Conservation (phyloP, 2,329 filamentous ascomycete genomes). For the Pseudocercospora vitis region DNA sequence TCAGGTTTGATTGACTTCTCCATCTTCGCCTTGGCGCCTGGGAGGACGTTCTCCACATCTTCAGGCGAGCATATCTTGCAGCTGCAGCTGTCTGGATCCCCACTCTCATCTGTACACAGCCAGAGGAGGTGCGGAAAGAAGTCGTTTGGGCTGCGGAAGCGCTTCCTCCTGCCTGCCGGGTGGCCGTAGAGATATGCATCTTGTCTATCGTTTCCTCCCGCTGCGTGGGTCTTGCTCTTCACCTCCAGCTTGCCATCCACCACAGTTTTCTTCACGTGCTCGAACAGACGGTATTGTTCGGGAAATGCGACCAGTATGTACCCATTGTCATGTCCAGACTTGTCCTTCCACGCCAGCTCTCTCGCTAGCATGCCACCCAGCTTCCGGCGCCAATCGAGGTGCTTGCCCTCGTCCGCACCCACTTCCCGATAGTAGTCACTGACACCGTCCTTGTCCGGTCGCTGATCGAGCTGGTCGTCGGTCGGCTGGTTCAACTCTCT, state of each 20-base stretch:
- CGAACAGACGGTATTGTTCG: slow-evolving; percentile 58
- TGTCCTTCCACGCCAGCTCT: slow-evolving; percentile 42
- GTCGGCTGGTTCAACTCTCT: slow-evolving; percentile 55
- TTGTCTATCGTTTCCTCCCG: slow-evolving; percentile 55
- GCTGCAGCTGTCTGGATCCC: slow-evolving; percentile 56
- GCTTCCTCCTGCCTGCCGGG: slow-evolving; percentile 56
- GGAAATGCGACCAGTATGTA: slow-evolving; percentile 57
- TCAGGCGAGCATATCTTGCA: slow-evolving; percentile 60
- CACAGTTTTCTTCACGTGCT: slow-evolving; percentile 55
- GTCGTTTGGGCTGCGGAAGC: slow-evolving; percentile 59
- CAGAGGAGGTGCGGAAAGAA: slow-evolving; percentile 62
- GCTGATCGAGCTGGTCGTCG: slow-evolving; percentile 53
- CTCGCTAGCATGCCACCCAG: slow-evolving; percentile 59
- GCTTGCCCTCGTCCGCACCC: slow-evolving; percentile 52
- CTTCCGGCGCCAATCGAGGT: slow-evolving; percentile 59
- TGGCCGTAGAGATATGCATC: slow-evolving; percentile 64
- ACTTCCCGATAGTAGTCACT: slow-evolving; percentile 57
- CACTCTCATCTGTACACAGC: slow-evolving; percentile 55
- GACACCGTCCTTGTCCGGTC: slow-evolving; percentile 54
- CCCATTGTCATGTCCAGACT: slow-evolving; percentile 38
- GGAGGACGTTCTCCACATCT: slow-evolving; percentile 47
- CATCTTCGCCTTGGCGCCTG: slow-evolving; percentile 22
- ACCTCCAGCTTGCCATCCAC: slow-evolving; percentile 47
- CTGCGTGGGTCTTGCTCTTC: slow-evolving; percentile 51
- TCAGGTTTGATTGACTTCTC: slow-evolving; percentile 28